These are phyloP conservation scores for Liquidambar formosana DNA, from an alignment of 164 flowering plant species.

Conservation along the genomic window DNA sequence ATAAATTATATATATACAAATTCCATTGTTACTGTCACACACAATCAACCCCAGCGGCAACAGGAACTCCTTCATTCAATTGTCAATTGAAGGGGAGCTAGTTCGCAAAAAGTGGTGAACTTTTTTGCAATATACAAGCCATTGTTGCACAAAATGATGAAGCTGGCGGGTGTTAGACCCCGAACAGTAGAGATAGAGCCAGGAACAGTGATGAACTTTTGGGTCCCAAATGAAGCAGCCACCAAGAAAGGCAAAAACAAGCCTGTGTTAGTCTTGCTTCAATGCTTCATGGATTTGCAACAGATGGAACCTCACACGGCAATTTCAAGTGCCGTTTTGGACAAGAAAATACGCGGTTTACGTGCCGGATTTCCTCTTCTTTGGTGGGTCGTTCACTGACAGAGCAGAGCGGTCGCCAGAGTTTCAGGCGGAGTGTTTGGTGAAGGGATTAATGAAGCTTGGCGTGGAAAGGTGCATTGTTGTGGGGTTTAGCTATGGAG, in stretches of 20 bases:
- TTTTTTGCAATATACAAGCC: constrained; percentile 13
- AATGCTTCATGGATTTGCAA: constrained; percentile 37
- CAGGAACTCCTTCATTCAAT: too few relatives aligned
- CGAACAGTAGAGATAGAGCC: constrained; percentile 33
- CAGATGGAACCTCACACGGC: constrained; percentile 42
- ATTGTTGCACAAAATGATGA: constrained; percentile 21
- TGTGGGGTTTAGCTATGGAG: constrained; percentile 48
- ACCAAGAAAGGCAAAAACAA: constrained; percentile 9
- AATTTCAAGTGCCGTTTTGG: constrained; percentile 33
- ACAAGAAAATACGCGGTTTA: constrained; percentile 30
- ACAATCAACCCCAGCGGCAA: too few relatives aligned
- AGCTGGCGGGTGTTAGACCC: constrained; percentile 30
- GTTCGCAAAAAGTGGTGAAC: constrained; percentile 33
- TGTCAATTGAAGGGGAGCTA: too few relatives aligned
- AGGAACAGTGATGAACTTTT: constrained; percentile 38
- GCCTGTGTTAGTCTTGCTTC: constrained; percentile 31
- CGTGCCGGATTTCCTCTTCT: constrained; percentile 46
- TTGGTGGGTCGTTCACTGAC: constrained; percentile 40
- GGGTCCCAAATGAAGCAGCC: constrained; percentile 29
- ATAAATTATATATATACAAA: too few relatives aligned
- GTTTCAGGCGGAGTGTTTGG: constrained; percentile 40
- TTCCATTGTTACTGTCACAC: too few relatives aligned
- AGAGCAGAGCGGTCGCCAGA: constrained; percentile 23
- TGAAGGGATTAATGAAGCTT: constrained; percentile 29
- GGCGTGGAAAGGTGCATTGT: constrained; percentile 32